Conservation (phyloP, 148 eudicot genomes). For the Amaranthus palmeri region DNA sequence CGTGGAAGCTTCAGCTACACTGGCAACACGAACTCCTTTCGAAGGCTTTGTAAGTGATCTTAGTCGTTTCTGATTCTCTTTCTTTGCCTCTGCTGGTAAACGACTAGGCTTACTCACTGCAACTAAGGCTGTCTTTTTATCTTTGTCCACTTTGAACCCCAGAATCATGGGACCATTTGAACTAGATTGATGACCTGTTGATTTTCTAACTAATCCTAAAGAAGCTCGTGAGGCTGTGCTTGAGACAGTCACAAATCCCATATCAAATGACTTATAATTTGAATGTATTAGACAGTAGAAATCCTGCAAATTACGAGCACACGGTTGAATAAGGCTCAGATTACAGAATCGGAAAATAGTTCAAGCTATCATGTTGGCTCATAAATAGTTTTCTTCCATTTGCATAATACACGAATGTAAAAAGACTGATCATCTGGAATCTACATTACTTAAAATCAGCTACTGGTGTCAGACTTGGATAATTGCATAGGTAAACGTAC, state of each 20-base stretch:
- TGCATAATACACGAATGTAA: too few species aligned
- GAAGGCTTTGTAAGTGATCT: conserved; percentile 42
- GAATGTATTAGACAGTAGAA: background rate
- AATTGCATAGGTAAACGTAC: background rate
- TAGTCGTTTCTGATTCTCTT: conserved; percentile 52
- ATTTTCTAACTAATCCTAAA: conserved; percentile 46
- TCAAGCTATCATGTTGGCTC: background rate
- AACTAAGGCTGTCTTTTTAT: conserved; percentile 43
- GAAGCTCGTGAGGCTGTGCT: conserved; percentile 80
- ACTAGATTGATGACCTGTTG: conserved; percentile 35
- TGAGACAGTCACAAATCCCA: conserved; percentile 96
- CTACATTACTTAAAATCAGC: background rate
- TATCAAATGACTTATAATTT: conserved; percentile 30
- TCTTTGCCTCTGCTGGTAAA: conserved; percentile 41
- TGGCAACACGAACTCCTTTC: conserved; percentile 42
- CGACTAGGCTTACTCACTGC: conserved; percentile 45
- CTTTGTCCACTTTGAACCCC: conserved; percentile 57
- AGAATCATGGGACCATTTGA: conserved; percentile 40
- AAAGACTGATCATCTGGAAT: background rate
- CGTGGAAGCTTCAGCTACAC: conserved; percentile 41
- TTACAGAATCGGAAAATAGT: background rate
- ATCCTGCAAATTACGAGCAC: conserved; percentile 12
- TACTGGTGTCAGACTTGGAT: background rate
- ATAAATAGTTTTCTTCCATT: background rate
- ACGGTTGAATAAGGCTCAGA: background rate